Evolutionary conservation across 805 yeast genomes (phyloP).

Genomic region (Isabelozyma heimii): DNA sequence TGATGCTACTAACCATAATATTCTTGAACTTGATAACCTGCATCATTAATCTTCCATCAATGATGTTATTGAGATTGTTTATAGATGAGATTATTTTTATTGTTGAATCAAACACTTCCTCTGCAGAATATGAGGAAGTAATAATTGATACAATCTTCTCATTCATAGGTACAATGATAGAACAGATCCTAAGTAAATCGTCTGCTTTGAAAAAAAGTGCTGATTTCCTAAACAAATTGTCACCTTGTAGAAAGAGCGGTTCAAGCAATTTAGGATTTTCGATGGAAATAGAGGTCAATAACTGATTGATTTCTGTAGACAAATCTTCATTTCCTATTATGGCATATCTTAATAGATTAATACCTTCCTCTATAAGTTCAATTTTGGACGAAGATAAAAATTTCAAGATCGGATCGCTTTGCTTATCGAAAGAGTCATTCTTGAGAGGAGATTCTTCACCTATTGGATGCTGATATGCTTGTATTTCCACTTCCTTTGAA

Average conservation of each 20-base stretch:
- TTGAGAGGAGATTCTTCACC: background rate
- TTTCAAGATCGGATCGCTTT: constrained; percentile 33
- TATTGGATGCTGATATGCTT: background rate
- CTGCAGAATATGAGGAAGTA: constrained; percentile 19
- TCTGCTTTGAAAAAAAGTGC: constrained; percentile 23
- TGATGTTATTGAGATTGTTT: constrained; percentile 28
- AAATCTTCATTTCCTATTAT: constrained; percentile 34
- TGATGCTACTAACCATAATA: constrained; percentile 22
- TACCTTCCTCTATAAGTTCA: constrained; percentile 31
- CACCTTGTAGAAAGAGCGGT: constrained; percentile 29
- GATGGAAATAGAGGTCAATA: constrained; percentile 26
- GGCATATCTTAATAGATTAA: constrained; percentile 35
- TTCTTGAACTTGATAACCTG: constrained; percentile 35
- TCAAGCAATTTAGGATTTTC: constrained; percentile 25
- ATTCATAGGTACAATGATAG: constrained; percentile 18
- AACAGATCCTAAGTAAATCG: constrained; percentile 35
- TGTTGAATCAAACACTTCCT: constrained; percentile 27
- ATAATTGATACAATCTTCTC: constrained; percentile 19
- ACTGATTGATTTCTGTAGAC: constrained; percentile 16
- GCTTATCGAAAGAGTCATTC: constrained; percentile 13
- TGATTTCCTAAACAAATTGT: constrained; percentile 20
- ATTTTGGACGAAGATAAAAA: constrained; percentile 32
- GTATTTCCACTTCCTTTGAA: constrained; percentile 11
- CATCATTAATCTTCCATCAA: constrained; percentile 29
- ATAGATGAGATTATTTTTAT: constrained; percentile 25